Evolutionary conservation across 164 flowering plant genomes (phyloP).

Genomic region (grape (Vitis vinifera)): DNA sequence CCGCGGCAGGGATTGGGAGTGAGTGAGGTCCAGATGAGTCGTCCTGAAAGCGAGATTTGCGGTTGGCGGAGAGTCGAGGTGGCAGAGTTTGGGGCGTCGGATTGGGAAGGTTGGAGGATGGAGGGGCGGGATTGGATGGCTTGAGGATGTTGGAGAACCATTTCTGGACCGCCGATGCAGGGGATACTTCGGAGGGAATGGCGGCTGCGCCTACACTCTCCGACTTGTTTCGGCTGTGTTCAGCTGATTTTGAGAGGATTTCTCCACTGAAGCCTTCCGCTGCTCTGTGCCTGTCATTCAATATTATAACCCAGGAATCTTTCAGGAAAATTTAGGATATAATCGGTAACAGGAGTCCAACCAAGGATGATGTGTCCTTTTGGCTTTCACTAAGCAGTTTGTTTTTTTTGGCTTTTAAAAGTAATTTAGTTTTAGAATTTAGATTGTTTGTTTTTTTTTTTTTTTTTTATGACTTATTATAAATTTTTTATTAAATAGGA

Average conservation of each 20-base stretch:
- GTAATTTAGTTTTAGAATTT: too few relatives aligned
- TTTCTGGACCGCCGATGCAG: slow-evolving; percentile 45
- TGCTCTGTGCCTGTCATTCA: slow-evolving; percentile 43
- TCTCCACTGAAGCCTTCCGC: slow-evolving; percentile 55
- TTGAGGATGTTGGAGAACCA: slow-evolving; percentile 63
- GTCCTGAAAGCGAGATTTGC: slow-evolving; percentile 57
- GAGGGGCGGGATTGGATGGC: slow-evolving; percentile 21
- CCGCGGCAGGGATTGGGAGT: slow-evolving; percentile 11
- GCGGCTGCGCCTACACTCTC: slow-evolving; percentile 17
- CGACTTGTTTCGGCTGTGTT: slow-evolving; percentile 45
- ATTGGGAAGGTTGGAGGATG: slow-evolving; percentile 12
- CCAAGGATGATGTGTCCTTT: too few relatives aligned
- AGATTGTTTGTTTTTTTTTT: too few relatives aligned
- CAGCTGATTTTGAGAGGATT: slow-evolving; percentile 54
- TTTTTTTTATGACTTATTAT: too few relatives aligned
- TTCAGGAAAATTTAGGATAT: too few relatives aligned
- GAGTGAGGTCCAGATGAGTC: slow-evolving; percentile 26
- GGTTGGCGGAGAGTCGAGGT: slow-evolving; percentile 35
- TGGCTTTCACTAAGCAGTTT: too few relatives aligned
- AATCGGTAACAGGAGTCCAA: too few relatives aligned
- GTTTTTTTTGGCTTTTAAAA: too few relatives aligned
- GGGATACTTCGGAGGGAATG: slow-evolving; percentile 23
- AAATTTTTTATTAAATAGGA: too few relatives aligned
- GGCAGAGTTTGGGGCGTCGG: slow-evolving; percentile 19
- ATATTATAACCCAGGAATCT: too few relatives aligned